phyloP scores from a whole-genome alignment of 164 flowering plant genomes.

The Kingdonia uniflora region DNA sequence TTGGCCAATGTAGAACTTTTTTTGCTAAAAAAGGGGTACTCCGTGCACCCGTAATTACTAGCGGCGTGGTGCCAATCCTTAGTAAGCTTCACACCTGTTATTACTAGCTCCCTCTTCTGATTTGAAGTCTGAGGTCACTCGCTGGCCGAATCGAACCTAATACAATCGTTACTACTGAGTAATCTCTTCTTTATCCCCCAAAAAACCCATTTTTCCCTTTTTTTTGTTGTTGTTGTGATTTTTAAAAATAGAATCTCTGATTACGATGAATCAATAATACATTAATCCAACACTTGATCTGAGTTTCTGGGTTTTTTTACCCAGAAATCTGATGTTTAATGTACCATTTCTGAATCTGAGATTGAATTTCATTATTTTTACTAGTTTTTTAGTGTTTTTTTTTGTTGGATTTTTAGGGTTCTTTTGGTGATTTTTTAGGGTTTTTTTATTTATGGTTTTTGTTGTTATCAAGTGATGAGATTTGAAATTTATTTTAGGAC shows the following conservation, averaged over 20 bases:
- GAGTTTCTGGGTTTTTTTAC: too few species aligned
- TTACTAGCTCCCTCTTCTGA: slow-evolving; percentile 26
- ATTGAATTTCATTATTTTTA: slow-evolving; percentile 28
- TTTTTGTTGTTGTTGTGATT: too few species aligned
- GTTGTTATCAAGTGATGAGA: slow-evolving; percentile 28
- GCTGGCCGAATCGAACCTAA: slow-evolving; percentile 29
- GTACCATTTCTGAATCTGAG: too few species aligned
- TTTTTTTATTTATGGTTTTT: neutral
- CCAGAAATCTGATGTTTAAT: slow-evolving; percentile 18
- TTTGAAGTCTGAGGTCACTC: slow-evolving; percentile 12
- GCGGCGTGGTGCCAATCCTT: too few species aligned
- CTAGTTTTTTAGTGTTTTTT: too few species aligned
- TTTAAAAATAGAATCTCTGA: slow-evolving; percentile 1
- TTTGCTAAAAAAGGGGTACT: too few species aligned
- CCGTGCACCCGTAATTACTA: too few species aligned
- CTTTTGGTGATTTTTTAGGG: neutral
- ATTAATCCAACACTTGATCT: slow-evolving; percentile 43
- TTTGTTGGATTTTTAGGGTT: neutral
- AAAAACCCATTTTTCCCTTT: slow-evolving; percentile 1
- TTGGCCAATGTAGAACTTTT: too few species aligned
- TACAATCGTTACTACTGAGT: too few species aligned
- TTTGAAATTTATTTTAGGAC: slow-evolving; percentile 33
- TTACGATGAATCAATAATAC: slow-evolving; percentile 23
- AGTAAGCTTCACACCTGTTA: too few species aligned
- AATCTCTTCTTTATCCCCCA: too few species aligned